Evolutionary conservation across 495 filamentous ascomycete genomes (phyloP).

Genomic region (Trichoderma asperelloides): DNA sequence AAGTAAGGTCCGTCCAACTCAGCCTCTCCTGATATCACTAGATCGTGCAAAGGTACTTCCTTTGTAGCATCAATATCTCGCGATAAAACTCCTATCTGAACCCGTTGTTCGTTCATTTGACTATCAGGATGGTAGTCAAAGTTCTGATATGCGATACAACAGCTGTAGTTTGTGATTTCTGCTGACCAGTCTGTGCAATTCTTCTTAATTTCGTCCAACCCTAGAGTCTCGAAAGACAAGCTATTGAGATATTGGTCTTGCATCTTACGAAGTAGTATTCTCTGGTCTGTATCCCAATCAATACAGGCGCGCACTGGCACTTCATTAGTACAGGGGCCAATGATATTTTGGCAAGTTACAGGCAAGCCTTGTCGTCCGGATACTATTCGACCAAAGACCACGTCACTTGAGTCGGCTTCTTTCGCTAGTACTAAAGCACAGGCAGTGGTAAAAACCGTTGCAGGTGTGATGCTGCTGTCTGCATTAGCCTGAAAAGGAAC

Average conservation of each 20-base stretch:
- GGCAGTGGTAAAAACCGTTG: conserved; percentile 14
- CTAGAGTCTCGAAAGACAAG: conserved; percentile 12
- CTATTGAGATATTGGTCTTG: conserved; percentile 13
- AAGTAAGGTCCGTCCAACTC: not conserved
- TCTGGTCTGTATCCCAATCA: not conserved
- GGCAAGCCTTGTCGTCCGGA: conserved; percentile 13
- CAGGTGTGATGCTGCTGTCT: conserved; percentile 9
- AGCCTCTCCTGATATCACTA: not conserved
- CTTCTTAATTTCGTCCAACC: conserved; percentile 12
- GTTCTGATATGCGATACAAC: conserved; percentile 12
- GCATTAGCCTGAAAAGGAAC: not conserved
- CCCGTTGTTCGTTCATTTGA: conserved; percentile 2
- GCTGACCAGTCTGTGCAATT: conserved; percentile 12
- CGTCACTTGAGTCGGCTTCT: conserved; percentile 9
- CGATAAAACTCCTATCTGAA: conserved; percentile 10
- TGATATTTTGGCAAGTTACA: conserved; percentile 7
- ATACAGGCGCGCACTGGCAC: conserved; percentile 10
- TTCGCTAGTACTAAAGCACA: conserved; percentile 9
- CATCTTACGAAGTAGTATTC: conserved; percentile 2
- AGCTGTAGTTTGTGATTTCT: conserved; percentile 5
- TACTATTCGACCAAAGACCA: conserved; percentile 12
- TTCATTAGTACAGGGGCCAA: conserved; percentile 13
- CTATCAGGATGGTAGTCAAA: conserved; percentile 12
- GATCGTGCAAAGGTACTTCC: not conserved
- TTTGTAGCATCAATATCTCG: not conserved